Evolutionary conservation across 352 stramenopile genomes (phyloP), one percentile per base, ranked within the genome.

Genomic region (Phytophthora pseudosyringae): DNA sequence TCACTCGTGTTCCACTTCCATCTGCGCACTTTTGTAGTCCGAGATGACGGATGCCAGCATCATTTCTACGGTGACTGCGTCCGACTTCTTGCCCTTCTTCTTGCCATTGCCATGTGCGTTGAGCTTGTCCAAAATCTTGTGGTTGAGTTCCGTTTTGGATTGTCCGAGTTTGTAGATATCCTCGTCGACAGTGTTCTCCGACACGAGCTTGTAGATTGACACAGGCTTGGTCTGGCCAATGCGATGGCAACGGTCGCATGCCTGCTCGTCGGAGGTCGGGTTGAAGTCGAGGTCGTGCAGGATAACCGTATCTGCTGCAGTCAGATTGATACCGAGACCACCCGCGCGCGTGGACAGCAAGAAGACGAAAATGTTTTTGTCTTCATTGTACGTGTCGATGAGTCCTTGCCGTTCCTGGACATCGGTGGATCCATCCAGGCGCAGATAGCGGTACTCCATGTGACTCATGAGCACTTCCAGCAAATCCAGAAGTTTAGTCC

Each of bases 241-340:
- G 35, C 91, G 89, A 35, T 98, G 91, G 35, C 89, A 96, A 32
- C 91, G 86, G 60, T 98, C 91, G 43, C 90, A 93, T 5, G 91
- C 91, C 59, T 97, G 88, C 45, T 91, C 86, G 44, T 96, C 89
- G 25, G 86, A 78, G 7, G 84, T 93, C 9, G 89, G 89, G 49
- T 96, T 96, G 64, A 95, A 96, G 49, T 96, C 89, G 31, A 95
- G 38, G 55, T 96, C 89, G 35, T 95, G 88, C 33, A 96, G 62
- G 56, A 96, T 94, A n/a, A 96, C 89, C 0, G 86, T 94, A 65
- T 95, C 88, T 16, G 95, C 94, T 11, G 90, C 88, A 10, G 95
- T 98, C 41, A 99, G 76, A 76, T 99, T 99, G 71, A 99, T 99
- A 55, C 98, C 98, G 11, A 99, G 86, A 1, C 97, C 98, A 56